Evolutionary conservation across 2,329 filamentous ascomycete genomes (phyloP), one percentile per base, ranked within the genome.

Genomic region (Capronia americana): DNA sequence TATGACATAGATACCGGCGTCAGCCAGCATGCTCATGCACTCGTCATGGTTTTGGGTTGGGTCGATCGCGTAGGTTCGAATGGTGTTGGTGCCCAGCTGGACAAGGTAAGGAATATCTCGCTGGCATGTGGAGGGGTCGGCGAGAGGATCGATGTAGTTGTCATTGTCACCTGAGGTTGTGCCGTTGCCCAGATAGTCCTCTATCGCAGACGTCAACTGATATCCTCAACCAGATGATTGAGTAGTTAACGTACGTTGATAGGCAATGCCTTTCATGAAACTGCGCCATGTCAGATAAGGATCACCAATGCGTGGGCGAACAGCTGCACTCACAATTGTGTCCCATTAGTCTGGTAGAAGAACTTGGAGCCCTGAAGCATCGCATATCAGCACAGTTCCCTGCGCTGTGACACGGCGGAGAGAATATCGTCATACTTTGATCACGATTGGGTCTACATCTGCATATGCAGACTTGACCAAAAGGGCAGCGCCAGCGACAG

Each of bases 31-130:
- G 72, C 85, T 83, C 93, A 99, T 97, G 83, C 95, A 98, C 59
- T 84, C 85, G 61, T 85, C 84, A 83, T 99, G 95, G 81, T 96
- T 85, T 72, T 84, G 79, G 17, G 84, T 87, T 26, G 94, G 92
- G 82, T 98, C 87, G 75, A 98, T 88, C 74, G 94, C 93, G 79
- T 99, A 99, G 64, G 95, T 93, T 79, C 95, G 94, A 79, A 99
- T 94, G 74, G 89, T 88, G 83, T 99, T 99, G 80, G 93, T 97
- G 70, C 88, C 85, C 68, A 97, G 86, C 78, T 92, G 83, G 77
- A 86, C 78, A 72, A 99, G 85, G 74, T 91, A 87, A 55, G 92
- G 92, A 57, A 99, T 87, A 77, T 99, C 95, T 74, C 94, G 92
- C 78, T 87, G 86, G 86, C 95, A 98, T 72, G 81, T 79, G 38